Evolutionary conservation across 768 basidiomycete genomes (phyloP).

Genomic region (Leccinum rimulosum): DNA sequence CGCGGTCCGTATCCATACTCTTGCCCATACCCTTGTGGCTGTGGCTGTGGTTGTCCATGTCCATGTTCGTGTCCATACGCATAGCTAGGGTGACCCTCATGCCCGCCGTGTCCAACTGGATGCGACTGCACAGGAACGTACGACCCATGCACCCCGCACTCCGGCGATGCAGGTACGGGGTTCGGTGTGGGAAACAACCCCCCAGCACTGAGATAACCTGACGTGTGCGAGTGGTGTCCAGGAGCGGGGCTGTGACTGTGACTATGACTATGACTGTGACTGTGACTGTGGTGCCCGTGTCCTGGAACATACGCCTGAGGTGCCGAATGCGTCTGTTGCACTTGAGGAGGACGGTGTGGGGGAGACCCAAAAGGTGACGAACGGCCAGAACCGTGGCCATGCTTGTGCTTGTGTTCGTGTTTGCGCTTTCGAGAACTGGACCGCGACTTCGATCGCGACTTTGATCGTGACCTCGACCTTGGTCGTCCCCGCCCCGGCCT

Average conservation of each 20-base stretch:
- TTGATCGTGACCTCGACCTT: not conserved
- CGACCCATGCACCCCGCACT: not conserved
- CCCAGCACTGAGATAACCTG: not conserved
- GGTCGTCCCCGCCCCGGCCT: not conserved
- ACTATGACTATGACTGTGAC: not conserved
- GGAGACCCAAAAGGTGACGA: conserved; percentile 6
- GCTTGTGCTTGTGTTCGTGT: not conserved
- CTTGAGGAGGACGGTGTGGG: not conserved
- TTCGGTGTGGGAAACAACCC: not conserved
- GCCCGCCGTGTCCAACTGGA: conserved; percentile 1
- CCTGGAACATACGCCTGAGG: not conserved
- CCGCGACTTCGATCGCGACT: not conserved
- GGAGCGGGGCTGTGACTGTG: not conserved
- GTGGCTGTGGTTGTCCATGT: not conserved
- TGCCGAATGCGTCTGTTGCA: not conserved
- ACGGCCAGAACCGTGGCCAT: conserved; percentile 5
- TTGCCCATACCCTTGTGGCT: not conserved
- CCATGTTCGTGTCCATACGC: not conserved
- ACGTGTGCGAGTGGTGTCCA: not conserved
- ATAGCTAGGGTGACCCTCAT: not conserved
- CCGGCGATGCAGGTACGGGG: not conserved
- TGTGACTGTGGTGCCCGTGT: not conserved
- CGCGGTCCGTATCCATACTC: not conserved
- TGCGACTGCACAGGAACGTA: conserved; percentile 7
- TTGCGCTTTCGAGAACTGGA: not conserved